phyloP scores from a whole-genome alignment of 495 filamentous ascomycete species.

The Parathielavia hyrcaniae region DNA sequence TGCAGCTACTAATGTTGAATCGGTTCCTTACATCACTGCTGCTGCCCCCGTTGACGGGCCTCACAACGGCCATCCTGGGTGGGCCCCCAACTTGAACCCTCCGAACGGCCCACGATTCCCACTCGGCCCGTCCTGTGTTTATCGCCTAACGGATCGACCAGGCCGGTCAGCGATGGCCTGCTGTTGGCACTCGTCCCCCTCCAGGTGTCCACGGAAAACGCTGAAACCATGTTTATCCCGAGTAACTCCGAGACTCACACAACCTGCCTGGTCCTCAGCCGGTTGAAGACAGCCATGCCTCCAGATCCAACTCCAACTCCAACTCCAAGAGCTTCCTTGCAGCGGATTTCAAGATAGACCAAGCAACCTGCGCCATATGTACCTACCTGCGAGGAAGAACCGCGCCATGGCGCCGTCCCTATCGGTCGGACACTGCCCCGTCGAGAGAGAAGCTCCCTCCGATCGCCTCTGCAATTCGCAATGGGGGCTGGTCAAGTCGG shows the following conservation, averaged over 20 bases:
- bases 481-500: slow-evolving; percentile 4
- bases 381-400: too few species aligned
- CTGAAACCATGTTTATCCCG: background rate
- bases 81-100: background rate
- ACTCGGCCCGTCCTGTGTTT: background rate
- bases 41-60: too few species aligned
- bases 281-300: background rate
- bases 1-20: too few species aligned
- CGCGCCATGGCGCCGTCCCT: slow-evolving; percentile 7
- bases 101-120: background rate
- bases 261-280: background rate
- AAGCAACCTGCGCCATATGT: background rate
- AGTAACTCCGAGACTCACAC: background rate
- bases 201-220: background rate
- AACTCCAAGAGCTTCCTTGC: background rate
- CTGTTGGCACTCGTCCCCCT: background rate
- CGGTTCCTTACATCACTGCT: too few species aligned
- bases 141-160: background rate
- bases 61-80: background rate
- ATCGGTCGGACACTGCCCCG: slow-evolving; percentile 7
- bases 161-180: slow-evolving; percentile 1
- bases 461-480: background rate
- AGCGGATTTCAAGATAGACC: background rate
- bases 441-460: background rate
- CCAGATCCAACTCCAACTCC: too few species aligned